phyloP scores from a whole-genome alignment of 176 grass and related monocot species.

The Coix lacrymajobi region DNA sequence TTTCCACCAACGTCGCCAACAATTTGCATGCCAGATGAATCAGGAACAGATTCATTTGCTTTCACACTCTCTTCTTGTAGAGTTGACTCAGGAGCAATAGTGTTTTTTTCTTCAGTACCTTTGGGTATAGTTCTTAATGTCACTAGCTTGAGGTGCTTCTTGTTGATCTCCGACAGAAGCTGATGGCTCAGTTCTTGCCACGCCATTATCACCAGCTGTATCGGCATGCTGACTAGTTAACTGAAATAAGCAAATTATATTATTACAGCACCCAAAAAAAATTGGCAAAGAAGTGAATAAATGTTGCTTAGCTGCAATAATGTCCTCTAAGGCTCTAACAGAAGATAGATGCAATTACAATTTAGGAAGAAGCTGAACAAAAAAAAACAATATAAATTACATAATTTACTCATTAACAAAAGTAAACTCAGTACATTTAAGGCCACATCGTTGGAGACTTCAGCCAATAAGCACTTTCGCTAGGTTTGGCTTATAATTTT shows the following conservation, averaged over 20 bases:
- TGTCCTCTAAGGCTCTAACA: not conserved
- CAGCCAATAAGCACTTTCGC: not conserved
- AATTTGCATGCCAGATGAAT: constrained; percentile 71
- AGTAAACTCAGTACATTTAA: not conserved
- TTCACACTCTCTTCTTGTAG: constrained; percentile 16
- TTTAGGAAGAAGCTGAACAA: not conserved
- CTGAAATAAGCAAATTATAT: constrained; percentile 26
- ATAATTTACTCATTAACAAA: not conserved
- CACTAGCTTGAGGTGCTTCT: constrained; percentile 32
- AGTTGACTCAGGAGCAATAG: constrained; percentile 20
- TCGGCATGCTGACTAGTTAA: constrained; percentile 3
- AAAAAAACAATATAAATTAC: not conserved
- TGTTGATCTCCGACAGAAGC: constrained; percentile 35
- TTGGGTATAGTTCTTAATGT: constrained; percentile 17
- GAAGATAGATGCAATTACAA: not conserved
- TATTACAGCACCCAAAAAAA: not conserved
- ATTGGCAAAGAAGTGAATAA: not conserved
- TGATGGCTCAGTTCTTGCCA: constrained; percentile 11
- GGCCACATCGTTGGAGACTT: not conserved
- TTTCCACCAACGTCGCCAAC: constrained; percentile 63
- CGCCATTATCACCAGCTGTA: not conserved
- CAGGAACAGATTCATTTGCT: constrained; percentile 23
- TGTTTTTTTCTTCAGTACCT: constrained; percentile 31
- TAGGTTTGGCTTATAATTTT: not conserved
- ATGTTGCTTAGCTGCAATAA: not conserved